Evolutionary conservation across 352 stramenopile genomes (phyloP), one percentile per base, ranked within the genome.

Genomic region (Poterioochromonas sp.): DNA sequence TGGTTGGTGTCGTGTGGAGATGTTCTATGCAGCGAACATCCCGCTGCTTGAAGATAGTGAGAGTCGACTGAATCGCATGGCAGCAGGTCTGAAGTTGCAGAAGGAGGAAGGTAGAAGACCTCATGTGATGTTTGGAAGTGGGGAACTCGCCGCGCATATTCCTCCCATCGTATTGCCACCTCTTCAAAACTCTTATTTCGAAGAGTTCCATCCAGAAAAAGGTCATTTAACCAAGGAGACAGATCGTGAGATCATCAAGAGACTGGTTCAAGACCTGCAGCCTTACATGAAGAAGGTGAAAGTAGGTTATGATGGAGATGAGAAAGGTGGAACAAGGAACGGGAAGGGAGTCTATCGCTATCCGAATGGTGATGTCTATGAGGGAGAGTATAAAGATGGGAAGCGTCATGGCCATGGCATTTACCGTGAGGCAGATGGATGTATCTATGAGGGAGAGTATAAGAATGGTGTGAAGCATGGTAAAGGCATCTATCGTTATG

Each of bases 271-370:
- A n/a, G n/a, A n/a, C n/a, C n/a, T n/a, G n/a, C n/a, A n/a, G n/a
- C n/a, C n/a, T n/a, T n/a, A n/a, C n/a, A n/a, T n/a, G n/a, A n/a
- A n/a, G n/a, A n/a, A n/a, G 2, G 78, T 79, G 43, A 81, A 84
- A 47, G 80, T 73, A 37, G 65, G 79, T 62, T 77, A 78, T 79
- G 89, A 94, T 77, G 91, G 91, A 63, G 83, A 83, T 20, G 95
- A 96, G 79, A 84, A 88, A 47, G 85, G 92, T 73, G 90, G 91
- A 41, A n/a, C n/a, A n/a, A n/a, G n/a, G n/a, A n/a, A n/a, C n/a
- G 44, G n/a, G n/a, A n/a, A n/a, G n/a, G n/a, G n/a, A n/a, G n/a
- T n/a, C n/a, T n/a, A n/a, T n/a, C n/a, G n/a, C n/a, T n/a, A n/a
- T n/a, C n/a, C n/a, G n/a, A 35, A 15, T 68, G 58, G 58, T 32